Evolutionary conservation across 2,329 filamentous ascomycete genomes (phyloP).

Genomic region (Aspergillus ochraceus): DNA sequence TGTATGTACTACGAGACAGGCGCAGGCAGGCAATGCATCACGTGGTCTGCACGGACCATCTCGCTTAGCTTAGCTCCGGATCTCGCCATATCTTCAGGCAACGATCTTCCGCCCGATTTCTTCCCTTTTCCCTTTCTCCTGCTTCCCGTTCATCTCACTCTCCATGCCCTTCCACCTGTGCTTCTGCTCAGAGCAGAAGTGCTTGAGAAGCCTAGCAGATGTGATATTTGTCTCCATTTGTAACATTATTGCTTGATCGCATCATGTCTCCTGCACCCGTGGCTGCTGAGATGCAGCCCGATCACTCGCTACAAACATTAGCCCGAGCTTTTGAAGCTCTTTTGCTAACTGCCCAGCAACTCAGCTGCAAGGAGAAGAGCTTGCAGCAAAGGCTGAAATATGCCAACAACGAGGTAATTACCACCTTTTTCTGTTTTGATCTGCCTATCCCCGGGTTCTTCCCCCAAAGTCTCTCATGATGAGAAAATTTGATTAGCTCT

Average conservation of each 20-base stretch:
- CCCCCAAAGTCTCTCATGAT: constrained; percentile 43
- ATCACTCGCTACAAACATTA: constrained; percentile 37
- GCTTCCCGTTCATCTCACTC: constrained; percentile 14
- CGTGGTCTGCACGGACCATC: constrained; percentile 34
- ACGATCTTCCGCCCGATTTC: constrained; percentile 6
- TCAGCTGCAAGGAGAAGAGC: constrained; percentile 40
- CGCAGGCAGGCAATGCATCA: constrained; percentile 14
- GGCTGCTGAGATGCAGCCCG: constrained; percentile 30
- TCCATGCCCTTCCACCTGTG: constrained; percentile 21
- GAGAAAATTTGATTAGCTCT: constrained; percentile 69
- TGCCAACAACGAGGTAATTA: constrained; percentile 42
- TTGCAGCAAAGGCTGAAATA: constrained; percentile 39
- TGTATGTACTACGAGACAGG: neutral
- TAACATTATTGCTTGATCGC: constrained; percentile 22
- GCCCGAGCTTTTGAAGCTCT: constrained; percentile 44
- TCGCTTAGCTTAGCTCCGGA: constrained; percentile 31
- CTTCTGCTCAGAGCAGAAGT: constrained; percentile 29
- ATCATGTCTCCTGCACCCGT: constrained; percentile 36
- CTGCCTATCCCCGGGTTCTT: constrained; percentile 2
- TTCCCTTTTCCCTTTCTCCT: constrained; percentile 19
- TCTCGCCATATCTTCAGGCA: constrained; percentile 19
- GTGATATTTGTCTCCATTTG: constrained; percentile 17
- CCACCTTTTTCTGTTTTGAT: constrained; percentile 4
- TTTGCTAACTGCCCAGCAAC: constrained; percentile 40
- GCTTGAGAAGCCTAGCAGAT: constrained; percentile 22